Base-by-base conservation (phyloP, 2,329 filamentous ascomycete genomes). In the Thielaviopsis musarum region DNA sequence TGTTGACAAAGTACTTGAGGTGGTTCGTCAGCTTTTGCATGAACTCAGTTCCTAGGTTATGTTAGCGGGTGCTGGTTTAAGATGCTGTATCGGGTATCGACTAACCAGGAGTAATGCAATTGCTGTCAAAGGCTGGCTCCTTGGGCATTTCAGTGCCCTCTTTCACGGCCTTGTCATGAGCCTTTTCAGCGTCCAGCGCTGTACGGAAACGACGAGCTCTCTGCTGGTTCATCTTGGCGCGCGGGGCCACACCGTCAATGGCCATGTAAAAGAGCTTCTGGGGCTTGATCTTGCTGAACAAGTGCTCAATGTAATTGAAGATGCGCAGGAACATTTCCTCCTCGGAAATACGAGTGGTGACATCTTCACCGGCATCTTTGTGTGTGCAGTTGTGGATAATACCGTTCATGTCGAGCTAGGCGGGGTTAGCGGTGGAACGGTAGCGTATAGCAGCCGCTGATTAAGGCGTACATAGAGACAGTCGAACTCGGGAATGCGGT, bases 381-480 rank as follows among this genome's bases (percentile, higher is more conserved):
- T 98, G 93, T 60, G 93, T 98, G 72, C 93, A 98, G 72, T 98
- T 98, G 73, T 98, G 91, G 68, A 98, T 98, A 71, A 98, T 98
- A 65, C 93, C 93, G 73, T 98, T 98, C 93, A 98, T 98, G 69
- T 94, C 88, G 66, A 94, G 78, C 82, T 85, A 70, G 66, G 17
- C 52, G n/a, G 6, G 28, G 30, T 61, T 52, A 57, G 48, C 28
- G 21, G n/a, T 13, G 34, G 28, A 13, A 21, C 30, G 52, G 21
- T 54, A 24, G 38, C 17, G 52, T 13, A 9, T 15, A 19, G 10
- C 15, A 49, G 26, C 13, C 28, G 17, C 5, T 19, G 30, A 21
- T 52, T 26, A 21, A 1, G 28, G 54, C 79, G 68, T 70, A 86
- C 83, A 73, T 98, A 98, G 63, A 98, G 83, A 73, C 88, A 93